Evolutionary conservation across 2,329 filamentous ascomycete species (phyloP).

Genomic region (Camillea tinctor): DNA sequence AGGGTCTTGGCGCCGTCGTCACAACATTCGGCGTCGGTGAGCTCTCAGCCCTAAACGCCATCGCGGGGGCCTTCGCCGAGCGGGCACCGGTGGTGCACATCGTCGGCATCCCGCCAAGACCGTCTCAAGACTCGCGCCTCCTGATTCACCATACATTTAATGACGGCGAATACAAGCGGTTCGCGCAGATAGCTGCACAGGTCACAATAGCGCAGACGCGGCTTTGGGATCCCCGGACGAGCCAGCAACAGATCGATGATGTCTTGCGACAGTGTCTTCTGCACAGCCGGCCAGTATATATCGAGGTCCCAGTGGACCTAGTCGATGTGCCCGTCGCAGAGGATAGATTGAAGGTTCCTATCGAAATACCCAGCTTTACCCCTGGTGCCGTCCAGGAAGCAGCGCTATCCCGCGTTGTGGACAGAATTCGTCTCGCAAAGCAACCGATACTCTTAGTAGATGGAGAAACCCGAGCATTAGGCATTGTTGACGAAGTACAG

Average conservation of each 20-base stretch:
- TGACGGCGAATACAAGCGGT: slow-evolving; percentile 53
- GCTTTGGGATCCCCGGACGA: slow-evolving; percentile 43
- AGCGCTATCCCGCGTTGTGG: slow-evolving; percentile 36
- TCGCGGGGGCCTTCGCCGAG: slow-evolving; percentile 59
- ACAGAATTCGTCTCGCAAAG: slow-evolving; percentile 43
- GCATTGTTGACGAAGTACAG: slow-evolving; percentile 42
- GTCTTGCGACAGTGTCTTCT: slow-evolving; percentile 49
- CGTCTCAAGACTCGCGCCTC: slow-evolving; percentile 41
- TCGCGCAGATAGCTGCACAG: slow-evolving; percentile 47
- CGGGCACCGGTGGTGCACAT: slow-evolving; percentile 56
- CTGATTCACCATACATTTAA: slow-evolving; percentile 55
- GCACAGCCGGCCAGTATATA: slow-evolving; percentile 55
- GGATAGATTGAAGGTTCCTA: slow-evolving; percentile 28
- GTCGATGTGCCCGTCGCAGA: slow-evolving; percentile 38
- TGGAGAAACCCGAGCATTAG: slow-evolving; percentile 44
- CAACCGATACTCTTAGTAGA: slow-evolving; percentile 53
- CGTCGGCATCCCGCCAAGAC: slow-evolving; percentile 50
- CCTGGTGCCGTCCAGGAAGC: slow-evolving; percentile 22
- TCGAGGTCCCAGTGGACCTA: slow-evolving; percentile 55
- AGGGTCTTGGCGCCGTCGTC: slow-evolving; percentile 48
- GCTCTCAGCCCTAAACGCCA: slow-evolving; percentile 56
- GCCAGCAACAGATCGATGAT: slow-evolving; percentile 50
- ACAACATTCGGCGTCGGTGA: slow-evolving; percentile 63
- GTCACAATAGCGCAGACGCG: slow-evolving; percentile 50
- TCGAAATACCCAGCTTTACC: slow-evolving; percentile 17